Evolutionary conservation across 106 monocot genomes (phyloP).

Genomic region (Dendrobium chrysotoxum): DNA sequence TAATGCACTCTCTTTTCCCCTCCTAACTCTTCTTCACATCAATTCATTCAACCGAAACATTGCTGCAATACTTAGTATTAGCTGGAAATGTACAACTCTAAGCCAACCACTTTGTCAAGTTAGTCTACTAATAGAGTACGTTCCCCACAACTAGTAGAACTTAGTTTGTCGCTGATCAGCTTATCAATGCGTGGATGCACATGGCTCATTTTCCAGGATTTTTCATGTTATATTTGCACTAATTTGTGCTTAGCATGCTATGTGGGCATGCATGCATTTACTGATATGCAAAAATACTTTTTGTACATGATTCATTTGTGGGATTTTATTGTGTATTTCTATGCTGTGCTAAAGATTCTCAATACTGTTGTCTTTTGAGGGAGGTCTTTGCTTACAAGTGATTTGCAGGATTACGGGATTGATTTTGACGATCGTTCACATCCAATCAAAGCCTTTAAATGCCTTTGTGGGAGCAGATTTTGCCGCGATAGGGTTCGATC

Average conservation of each 20-base stretch:
- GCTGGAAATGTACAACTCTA: background rate
- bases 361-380: background rate
- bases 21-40: background rate
- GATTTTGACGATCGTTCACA: slow-evolving; percentile 19
- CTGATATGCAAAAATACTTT: background rate
- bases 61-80: background rate
- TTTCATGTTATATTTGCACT: background rate
- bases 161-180: background rate
- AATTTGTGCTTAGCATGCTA: background rate
- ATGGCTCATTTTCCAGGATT: background rate
- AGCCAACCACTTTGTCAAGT: background rate
- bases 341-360: background rate
- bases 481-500: slow-evolving; percentile 7
- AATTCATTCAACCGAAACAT: background rate
- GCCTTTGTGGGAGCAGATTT: slow-evolving; percentile 24
- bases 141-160: background rate
- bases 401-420: slow-evolving; percentile 25
- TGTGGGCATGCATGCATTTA: background rate
- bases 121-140: background rate
- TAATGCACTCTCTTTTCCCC: background rate
- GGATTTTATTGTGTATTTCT: background rate
- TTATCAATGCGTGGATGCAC: background rate
- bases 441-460: slow-evolving; percentile 25
- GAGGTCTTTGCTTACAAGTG: background rate
- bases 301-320: background rate